Base-by-base conservation (phyloP, 176 grass and related monocot genomes). In the Cymbopogon citratus region DNA sequence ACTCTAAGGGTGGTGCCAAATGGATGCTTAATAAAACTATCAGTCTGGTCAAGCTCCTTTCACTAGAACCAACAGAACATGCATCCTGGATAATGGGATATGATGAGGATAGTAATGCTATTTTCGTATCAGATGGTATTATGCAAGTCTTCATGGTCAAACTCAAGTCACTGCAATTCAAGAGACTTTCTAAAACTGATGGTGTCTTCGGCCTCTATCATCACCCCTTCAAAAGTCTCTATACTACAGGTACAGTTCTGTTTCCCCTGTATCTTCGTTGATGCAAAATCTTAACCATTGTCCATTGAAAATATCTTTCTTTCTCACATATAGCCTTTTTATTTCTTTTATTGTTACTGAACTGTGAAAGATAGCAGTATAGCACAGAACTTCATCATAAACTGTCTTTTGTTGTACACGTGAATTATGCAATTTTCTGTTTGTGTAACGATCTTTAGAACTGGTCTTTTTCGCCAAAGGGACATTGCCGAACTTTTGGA, bases 81-180 rank as follows among this genome's bases (percentile, higher is more conserved):
- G n/a, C n/a, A n/a, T n/a, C n/a, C n/a, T n/a, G n/a, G n/a, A n/a
- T n/a, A n/a, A n/a, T n/a, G n/a, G n/a, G n/a, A n/a, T 76, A 76
- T 56, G 51, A 76, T 38, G 73, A 76, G 29, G 51, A 76, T 76
- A 51, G 73, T 34, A 6, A 34, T 60, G 11, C 14, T 19, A 57
- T 76, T 7, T 76, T 76, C 9, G 1, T 60, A 60, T 38, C 10
- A 8, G 23, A 0, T 25, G 1, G 0, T 23, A 0, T 1, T n/a
- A n/a, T 33, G 24, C 10, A 6, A 9, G 33, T 60, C 52, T 60
- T 24, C 11, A 76, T 76, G 31, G 36, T 76, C 52, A 21, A 76
- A 60, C 52, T 60, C 11, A 60, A 60, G 73, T 60, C 73, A 59
- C 12, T 76, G 52, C 33, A 76, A 49, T 76, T 60, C 73, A 76